Conservation (phyloP, 805 yeast species). For the Saturnispora zaruensis region DNA sequence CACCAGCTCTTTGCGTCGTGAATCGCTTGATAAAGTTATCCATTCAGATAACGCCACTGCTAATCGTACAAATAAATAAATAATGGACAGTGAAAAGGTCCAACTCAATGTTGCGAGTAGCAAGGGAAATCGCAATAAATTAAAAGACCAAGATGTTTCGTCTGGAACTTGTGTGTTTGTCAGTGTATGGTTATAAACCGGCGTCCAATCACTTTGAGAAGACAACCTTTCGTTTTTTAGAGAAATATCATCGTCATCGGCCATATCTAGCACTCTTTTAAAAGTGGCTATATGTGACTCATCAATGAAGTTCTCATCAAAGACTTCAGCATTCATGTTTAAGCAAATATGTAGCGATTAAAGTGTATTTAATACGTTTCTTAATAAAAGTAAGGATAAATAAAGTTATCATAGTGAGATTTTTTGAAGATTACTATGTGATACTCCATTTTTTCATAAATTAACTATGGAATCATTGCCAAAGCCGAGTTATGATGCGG, state of each 20-base stretch:
- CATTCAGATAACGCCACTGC: slow-evolving; percentile 59
- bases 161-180: slow-evolving; percentile 7
- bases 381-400: background rate
- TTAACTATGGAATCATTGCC: slow-evolving; percentile 2
- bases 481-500: background rate
- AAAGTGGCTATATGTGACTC: slow-evolving; percentile 30
- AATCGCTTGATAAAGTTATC: slow-evolving; percentile 46
- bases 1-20: slow-evolving; percentile 43
- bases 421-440: background rate
- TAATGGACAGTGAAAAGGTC: slow-evolving; percentile 40
- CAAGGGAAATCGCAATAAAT: slow-evolving; percentile 58
- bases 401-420: background rate
- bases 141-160: slow-evolving; percentile 29
- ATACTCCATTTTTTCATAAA: background rate
- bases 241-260: slow-evolving; percentile 20
- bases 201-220: slow-evolving; percentile 41
- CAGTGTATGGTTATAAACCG: slow-evolving; percentile 28
- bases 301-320: slow-evolving; percentile 20
- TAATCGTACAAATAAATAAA: slow-evolving; percentile 46
- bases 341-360: background rate
- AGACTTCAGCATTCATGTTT: slow-evolving; percentile 13
- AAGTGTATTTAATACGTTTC: background rate
- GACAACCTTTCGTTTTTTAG: slow-evolving; percentile 21
- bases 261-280: slow-evolving; percentile 28
- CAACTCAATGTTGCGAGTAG: slow-evolving; percentile 44